A percentile compares a stretch with the other conserved stretches of the same genome.
These are phyloP conservation scores for Akanthomyces muscarius DNA, from an alignment of 2,329 filamentous ascomycete genomes.

Conservation along the genomic window DNA sequence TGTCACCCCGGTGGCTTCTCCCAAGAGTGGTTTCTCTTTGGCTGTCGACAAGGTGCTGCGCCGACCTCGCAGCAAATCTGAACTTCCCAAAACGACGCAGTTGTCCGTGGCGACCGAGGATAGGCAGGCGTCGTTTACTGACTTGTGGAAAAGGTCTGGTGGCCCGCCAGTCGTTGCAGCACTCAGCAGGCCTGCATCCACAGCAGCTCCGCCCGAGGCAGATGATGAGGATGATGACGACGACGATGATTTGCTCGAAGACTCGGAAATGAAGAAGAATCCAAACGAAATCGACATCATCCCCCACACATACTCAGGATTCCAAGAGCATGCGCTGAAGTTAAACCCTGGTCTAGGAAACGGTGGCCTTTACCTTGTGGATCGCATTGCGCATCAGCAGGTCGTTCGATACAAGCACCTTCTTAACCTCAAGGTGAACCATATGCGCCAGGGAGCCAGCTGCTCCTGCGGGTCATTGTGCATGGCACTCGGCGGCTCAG, in stretches of 20 bases:
- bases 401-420: constrained; percentile 73
- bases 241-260: constrained; percentile 52
- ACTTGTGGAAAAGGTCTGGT: constrained; percentile 49
- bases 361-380: constrained; percentile 60
- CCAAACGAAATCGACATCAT: constrained; percentile 63
- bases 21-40: constrained; percentile 45
- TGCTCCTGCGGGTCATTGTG: constrained; percentile 64
- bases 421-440: constrained; percentile 65
- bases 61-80: constrained; percentile 54
- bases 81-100: constrained; percentile 39
- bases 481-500: constrained; percentile 61
- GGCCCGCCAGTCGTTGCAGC: constrained; percentile 52
- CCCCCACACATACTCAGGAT: constrained; percentile 69
- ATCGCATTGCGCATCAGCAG: constrained; percentile 80
- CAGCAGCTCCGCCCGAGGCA: constrained; percentile 30
- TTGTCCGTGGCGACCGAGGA: constrained; percentile 27
- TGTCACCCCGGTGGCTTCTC: constrained; percentile 45
- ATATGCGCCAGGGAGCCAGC: constrained; percentile 56
- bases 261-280: constrained; percentile 58
- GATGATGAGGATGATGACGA: constrained; percentile 57
- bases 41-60: constrained; percentile 47
- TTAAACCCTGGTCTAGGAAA: constrained; percentile 68
- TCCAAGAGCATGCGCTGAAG: constrained; percentile 66
- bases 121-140: constrained; percentile 43
- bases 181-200: constrained; percentile 33